phyloP scores from a whole-genome alignment of 2,329 filamentous ascomycete genomes.

The Neonectria ditissima region DNA sequence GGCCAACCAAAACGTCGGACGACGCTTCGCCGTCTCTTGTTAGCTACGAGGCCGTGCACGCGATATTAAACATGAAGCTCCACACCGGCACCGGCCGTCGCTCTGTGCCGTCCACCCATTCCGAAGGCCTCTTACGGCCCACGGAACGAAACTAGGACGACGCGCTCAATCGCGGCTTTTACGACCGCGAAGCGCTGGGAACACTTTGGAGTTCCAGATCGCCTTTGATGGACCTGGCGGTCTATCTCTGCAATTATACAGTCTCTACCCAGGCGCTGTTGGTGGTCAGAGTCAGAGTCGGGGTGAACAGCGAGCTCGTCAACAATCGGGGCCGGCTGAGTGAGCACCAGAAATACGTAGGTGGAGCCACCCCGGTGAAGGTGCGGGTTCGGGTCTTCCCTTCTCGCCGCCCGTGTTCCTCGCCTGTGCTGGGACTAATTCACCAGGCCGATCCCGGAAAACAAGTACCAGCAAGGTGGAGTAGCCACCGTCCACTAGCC shows the following conservation, averaged over 20 bases:
- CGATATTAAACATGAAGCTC: constrained; percentile 2
- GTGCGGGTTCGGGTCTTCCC: constrained; percentile 26
- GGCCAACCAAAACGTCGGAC: constrained; percentile 9
- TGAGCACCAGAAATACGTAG: constrained; percentile 13
- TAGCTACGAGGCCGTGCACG: constrained; percentile 2
- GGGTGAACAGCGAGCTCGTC: too few relatives aligned
- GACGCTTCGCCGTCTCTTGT: not conserved
- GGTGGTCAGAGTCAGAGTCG: not conserved
- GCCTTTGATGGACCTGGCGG: not conserved
- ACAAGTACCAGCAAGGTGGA: not conserved
- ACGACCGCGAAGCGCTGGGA: not conserved
- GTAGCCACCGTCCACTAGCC: not conserved
- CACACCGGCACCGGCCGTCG: constrained; percentile 16
- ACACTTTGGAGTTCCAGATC: not conserved
- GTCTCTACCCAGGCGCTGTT: not conserved
- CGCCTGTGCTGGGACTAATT: not conserved
- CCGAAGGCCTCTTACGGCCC: not conserved
- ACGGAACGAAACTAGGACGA: not conserved
- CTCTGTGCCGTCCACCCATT: not conserved
- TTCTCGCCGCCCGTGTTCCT: not conserved
- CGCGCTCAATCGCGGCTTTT: not conserved
- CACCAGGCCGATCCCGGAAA: not conserved
- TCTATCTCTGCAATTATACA: too few relatives aligned
- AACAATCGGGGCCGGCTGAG: constrained; percentile 2
- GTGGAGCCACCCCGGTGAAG: constrained; percentile 13